Evolutionary conservation across 1,284 basidiomycete genomes (phyloP).

Genomic region (Afroboletus lepidellus): DNA sequence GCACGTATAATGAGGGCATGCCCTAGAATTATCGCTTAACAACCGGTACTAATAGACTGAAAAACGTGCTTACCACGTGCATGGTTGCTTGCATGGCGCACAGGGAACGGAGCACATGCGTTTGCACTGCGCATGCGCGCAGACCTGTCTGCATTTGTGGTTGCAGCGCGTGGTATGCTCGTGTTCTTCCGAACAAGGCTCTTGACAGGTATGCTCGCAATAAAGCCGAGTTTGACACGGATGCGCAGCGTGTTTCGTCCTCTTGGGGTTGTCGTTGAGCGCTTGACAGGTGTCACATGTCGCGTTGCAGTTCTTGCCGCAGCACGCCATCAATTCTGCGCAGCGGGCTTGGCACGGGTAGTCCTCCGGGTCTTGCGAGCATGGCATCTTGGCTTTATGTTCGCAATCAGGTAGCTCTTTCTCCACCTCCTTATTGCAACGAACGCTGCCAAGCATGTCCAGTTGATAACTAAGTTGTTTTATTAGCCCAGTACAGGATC

Average conservation of each 20-base stretch:
- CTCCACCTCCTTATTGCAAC: slow-evolving; percentile 44
- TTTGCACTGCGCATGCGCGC: slow-evolving; percentile 51
- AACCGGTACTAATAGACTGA: background rate
- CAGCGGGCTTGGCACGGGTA: slow-evolving; percentile 47
- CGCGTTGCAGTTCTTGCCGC: slow-evolving; percentile 50
- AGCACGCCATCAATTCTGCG: slow-evolving; percentile 49
- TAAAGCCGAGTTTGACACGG: slow-evolving; percentile 52
- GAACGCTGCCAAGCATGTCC: slow-evolving; percentile 44
- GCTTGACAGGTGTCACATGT: slow-evolving; percentile 53
- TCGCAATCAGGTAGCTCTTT: slow-evolving; percentile 58
- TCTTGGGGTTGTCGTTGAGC: slow-evolving; percentile 24
- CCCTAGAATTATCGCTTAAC: slow-evolving; percentile 33
- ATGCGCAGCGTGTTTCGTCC: slow-evolving; percentile 46
- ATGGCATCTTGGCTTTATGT: slow-evolving; percentile 48
- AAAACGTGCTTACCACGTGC: slow-evolving; percentile 46
- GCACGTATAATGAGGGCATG: slow-evolving; percentile 54
- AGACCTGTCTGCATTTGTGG: slow-evolving; percentile 53
- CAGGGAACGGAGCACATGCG: slow-evolving; percentile 54
- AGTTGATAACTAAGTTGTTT: slow-evolving; percentile 42
- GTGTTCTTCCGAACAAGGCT: slow-evolving; percentile 51
- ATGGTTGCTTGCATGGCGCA: slow-evolving; percentile 61
- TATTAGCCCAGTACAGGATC: slow-evolving; percentile 5
- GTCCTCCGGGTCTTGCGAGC: slow-evolving; percentile 43
- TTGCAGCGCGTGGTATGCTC: slow-evolving; percentile 49
- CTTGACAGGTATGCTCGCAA: slow-evolving; percentile 58